A percentile compares a stretch with the other conserved stretches of the same genome.
Conservation (phyloP, 805 yeast species). For the Yamadazyma endophytica region DNA sequence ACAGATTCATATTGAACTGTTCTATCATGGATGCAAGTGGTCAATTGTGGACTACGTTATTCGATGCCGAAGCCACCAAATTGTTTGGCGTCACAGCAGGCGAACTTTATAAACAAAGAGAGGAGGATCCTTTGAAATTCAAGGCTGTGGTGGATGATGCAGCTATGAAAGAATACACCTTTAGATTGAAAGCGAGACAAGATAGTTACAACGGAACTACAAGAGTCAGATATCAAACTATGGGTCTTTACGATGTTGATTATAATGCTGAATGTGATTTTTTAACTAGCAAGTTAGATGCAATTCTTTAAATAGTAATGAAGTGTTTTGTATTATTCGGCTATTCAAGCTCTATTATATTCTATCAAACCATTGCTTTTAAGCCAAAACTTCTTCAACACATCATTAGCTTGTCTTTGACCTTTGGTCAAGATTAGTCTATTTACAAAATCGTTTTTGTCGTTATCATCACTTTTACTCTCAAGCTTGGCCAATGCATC, state of each 20-base stretch:
- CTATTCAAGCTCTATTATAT: conserved; percentile 14
- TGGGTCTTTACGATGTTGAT: conserved; percentile 50
- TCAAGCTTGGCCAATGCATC: conserved; percentile 7
- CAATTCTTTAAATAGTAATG: conserved; percentile 10
- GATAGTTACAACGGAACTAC: conserved; percentile 79
- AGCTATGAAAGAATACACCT: conserved; percentile 65
- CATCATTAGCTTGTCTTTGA: conserved; percentile 53
- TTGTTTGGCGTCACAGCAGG: conserved; percentile 66
- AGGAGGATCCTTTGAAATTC: conserved; percentile 42
- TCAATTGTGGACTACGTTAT: conserved; percentile 80
- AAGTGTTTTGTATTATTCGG: not conserved
- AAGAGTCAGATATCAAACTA: conserved; percentile 71
- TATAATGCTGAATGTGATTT: conserved; percentile 57
- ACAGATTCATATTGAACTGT: conserved; percentile 75
- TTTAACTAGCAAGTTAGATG: conserved; percentile 45
- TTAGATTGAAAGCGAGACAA: conserved; percentile 76
- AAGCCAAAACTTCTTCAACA: conserved; percentile 63
- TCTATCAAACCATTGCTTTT: conserved; percentile 53
- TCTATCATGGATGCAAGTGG: conserved; percentile 79
- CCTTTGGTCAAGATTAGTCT: conserved; percentile 64
- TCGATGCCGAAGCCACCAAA: conserved; percentile 76
- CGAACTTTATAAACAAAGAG: conserved; percentile 45
- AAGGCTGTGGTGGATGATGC: conserved; percentile 40
- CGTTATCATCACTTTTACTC: conserved; percentile 24
- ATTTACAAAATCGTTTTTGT: conserved; percentile 39